Evolutionary conservation across 2,329 filamentous ascomycete species (phyloP).

Genomic region (Malbranchea cinnamomea): DNA sequence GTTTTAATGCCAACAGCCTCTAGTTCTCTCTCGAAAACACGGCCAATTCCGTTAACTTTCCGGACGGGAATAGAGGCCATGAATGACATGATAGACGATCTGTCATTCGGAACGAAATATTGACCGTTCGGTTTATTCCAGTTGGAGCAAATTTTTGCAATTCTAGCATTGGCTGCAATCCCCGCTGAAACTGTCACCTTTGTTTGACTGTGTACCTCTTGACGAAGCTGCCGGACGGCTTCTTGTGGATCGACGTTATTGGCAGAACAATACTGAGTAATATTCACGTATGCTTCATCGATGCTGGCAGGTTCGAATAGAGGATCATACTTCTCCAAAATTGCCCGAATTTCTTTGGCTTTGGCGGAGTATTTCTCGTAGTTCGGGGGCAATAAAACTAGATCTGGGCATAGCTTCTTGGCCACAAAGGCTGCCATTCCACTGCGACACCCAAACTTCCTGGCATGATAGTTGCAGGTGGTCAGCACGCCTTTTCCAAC

Average conservation of each 20-base stretch:
- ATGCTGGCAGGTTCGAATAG: conserved; percentile 88
- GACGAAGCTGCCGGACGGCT: conserved; percentile 61
- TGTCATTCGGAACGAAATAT: conserved; percentile 57
- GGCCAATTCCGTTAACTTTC: conserved; percentile 89
- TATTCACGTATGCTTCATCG: conserved; percentile 92
- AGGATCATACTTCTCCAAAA: conserved; percentile 76
- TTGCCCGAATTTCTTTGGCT: conserved; percentile 68
- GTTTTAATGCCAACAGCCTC: conserved; percentile 75
- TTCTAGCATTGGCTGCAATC: conserved; percentile 80
- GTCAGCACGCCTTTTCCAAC: conserved; percentile 62
- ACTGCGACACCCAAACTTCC: conserved; percentile 78
- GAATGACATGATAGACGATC: conserved; percentile 64
- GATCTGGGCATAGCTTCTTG: conserved; percentile 76
- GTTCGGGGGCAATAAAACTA: conserved; percentile 70
- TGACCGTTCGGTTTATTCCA: conserved; percentile 95
- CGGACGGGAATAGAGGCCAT: conserved; percentile 72
- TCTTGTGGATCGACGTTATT: conserved; percentile 56
- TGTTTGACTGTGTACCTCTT: conserved; percentile 58
- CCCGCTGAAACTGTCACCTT: conserved; percentile 85
- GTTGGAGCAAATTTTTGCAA: conserved; percentile 93
- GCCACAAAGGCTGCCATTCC: conserved; percentile 96
- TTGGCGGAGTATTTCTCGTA: conserved; percentile 86
- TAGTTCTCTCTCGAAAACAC: conserved; percentile 83
- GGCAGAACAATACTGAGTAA: conserved; percentile 67
- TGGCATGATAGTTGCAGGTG: conserved; percentile 74